Conservation (phyloP, 129 eudicot species). For the Arctium lappa region DNA sequence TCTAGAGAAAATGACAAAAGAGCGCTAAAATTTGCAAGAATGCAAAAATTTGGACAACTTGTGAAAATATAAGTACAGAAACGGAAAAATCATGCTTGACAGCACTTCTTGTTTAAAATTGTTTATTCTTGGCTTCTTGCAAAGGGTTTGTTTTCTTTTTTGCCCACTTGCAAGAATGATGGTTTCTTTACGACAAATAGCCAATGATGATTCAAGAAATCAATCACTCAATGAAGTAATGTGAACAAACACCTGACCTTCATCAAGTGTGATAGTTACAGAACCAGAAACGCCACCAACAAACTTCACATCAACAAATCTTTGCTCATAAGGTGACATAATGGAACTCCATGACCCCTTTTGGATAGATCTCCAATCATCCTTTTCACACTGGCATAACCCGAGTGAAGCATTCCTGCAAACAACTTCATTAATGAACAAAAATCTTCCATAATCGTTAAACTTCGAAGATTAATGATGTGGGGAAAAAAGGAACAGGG, state of each 20-base stretch:
- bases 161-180: not conserved
- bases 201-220: not conserved
- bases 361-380: slow-evolving; percentile 64
- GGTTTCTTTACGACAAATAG: not conserved
- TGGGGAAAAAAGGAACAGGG: not conserved
- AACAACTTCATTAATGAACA: not conserved
- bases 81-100: not conserved
- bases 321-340: slow-evolving; percentile 76
- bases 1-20: not conserved
- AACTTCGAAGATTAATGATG: not conserved
- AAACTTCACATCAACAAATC: slow-evolving; percentile 75
- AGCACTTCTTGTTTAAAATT: not conserved
- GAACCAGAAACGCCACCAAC: slow-evolving; percentile 55
- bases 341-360: slow-evolving; percentile 66
- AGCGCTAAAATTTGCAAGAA: not conserved
- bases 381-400: slow-evolving; percentile 68
- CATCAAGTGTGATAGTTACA: slow-evolving; percentile 61
- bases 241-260: slow-evolving; percentile 44
- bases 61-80: not conserved
- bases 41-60: not conserved
- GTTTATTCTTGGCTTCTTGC: not conserved
- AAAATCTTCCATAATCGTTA: not conserved
- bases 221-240: not conserved
- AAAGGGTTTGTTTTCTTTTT: not conserved
- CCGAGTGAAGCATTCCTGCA: slow-evolving; percentile 81